Evolutionary conservation across 139 green algal genomes (phyloP), one percentile per base, ranked within the genome.

Genomic region (Micromonas pusilla): DNA sequence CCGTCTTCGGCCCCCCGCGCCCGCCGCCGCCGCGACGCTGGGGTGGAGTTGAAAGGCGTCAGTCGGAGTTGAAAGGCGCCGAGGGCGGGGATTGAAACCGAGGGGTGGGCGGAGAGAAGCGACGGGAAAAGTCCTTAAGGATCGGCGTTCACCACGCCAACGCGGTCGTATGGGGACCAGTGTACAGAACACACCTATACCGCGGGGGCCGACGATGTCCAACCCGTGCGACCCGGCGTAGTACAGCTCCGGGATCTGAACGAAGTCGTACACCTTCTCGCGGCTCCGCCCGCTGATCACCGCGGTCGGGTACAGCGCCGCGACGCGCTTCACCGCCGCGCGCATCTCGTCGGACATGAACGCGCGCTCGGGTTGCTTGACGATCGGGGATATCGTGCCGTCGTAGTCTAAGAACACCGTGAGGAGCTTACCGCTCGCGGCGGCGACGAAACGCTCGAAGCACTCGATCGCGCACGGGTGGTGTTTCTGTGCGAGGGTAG

Each of bases 371-470:
- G 94, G 94, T 76, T 99, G 91, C 45, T 86, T 87, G 3, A 99
- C 94, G 33, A 99, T 99, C 1, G 93, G 95, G 0, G 94, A 96
- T n/a, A 99, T 85, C 1, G 94, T 99, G 66, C 94, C 92, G 72
- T 98, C 94, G 73, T 98, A 98, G 70, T 98, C 94, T 0, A 98
- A 80, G 66, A 98, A 98, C 0, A 98, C 86, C 0, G 91, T 90
- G 5, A 98, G 72, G 5, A 91, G 85, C 84, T 96, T 96, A n/a
- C 85, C 89, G 5, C 74, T 39, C 37, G 83, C 74, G 37, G 95
- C 86, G 0, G 73, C 32, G 39, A 19, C 5, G 52, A 78, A 78
- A 26, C 26, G 16, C 6, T 39, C 52, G 28, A 45, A 66, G 30
- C 2, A 33, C 34, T 28, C 72, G 52, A 66, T n/a, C 52, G 72